Base-by-base conservation (phyloP, 495 filamentous ascomycete genomes). In the Bathelium albidoporum region DNA sequence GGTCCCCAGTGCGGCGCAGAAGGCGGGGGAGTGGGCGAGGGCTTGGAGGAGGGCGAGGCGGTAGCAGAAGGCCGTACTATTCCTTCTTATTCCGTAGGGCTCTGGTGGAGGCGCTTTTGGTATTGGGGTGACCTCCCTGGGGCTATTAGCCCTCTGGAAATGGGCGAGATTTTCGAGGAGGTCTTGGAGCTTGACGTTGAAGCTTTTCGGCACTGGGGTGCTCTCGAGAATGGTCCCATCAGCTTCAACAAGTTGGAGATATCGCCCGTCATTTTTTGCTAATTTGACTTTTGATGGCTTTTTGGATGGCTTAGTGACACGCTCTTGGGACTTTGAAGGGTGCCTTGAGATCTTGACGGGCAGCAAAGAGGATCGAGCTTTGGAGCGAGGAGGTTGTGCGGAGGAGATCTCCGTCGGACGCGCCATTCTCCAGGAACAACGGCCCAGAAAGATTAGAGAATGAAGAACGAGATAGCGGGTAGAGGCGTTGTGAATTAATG, bases 1-100 rank as follows among this genome's bases (percentile, higher is more conserved):
- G 49, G 49, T 24, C 24, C 49, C 24, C 22, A 66, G 64, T 32
- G 55, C 61, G 7, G 44, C 34, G 36, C 32, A 66, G 49, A 66
- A 62, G 16, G 39, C n/a, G 2, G 64, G 64, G 31, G 32, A n/a
- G 32, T 62, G 61, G 32, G 32, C 16, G 32, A 62, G 43, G 44
- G 43, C 45, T 55, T 62, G 61, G 22, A 62, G 61, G 26, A 62
- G 28, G 14, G 20, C 14, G 28, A 32, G 41, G 20, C 61, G 61
- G 29, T 62, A 62, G 29, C 61, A 62, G 26, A 53, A 62, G 16
- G 20, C 34, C 7, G n/a, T 59, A 11, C 9, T 26, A 24, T 20
- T 34, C 45, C 58, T 32, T 32, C 18, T 7, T 4, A 62, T 62
- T 10, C 28, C 60, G 34, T 26, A n/a, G 18, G 34, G 28, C 60